Conservation (phyloP, 305 asterid species). For the Fraxinus paxiana region DNA sequence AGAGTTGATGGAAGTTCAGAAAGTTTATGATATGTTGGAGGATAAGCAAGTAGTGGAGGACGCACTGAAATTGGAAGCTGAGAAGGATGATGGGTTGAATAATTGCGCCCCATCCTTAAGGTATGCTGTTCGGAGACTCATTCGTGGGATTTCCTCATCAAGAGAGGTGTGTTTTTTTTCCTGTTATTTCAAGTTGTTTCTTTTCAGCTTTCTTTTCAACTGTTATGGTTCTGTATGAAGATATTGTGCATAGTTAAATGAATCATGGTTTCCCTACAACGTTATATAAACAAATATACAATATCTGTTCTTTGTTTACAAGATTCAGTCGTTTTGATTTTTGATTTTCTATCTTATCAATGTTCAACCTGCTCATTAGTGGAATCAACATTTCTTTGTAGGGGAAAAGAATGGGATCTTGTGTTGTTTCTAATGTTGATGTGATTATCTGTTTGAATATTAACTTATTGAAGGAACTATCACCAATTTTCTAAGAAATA, state of each 20-base stretch:
- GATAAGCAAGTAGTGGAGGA: conserved; percentile 71
- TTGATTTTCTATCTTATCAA: background rate
- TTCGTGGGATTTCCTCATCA: conserved; percentile 79
- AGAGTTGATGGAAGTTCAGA: conserved; percentile 71
- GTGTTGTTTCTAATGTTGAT: background rate
- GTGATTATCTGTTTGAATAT: background rate
- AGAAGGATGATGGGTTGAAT: conserved; percentile 85
- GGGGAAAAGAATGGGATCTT: background rate
- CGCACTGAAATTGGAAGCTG: conserved; percentile 75
- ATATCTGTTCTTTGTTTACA: background rate
- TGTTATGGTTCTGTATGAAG: background rate
- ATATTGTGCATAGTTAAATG: background rate
- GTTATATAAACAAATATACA: background rate
- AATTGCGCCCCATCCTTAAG: conserved; percentile 85
- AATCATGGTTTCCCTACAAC: background rate
- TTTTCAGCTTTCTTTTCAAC: background rate
- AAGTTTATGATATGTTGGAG: conserved; percentile 64
- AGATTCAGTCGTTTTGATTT: background rate
- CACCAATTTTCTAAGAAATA: background rate
- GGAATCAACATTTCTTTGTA: background rate
- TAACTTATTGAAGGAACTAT: background rate
- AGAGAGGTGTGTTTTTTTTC: conserved; percentile 60
- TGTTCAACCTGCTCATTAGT: background rate
- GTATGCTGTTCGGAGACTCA: conserved; percentile 88
- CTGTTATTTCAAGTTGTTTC: background rate